Evolutionary conservation across 106 monocot species (phyloP), one percentile per base, ranked within the genome.

Genomic region (Dactylorhiza incarnata): DNA sequence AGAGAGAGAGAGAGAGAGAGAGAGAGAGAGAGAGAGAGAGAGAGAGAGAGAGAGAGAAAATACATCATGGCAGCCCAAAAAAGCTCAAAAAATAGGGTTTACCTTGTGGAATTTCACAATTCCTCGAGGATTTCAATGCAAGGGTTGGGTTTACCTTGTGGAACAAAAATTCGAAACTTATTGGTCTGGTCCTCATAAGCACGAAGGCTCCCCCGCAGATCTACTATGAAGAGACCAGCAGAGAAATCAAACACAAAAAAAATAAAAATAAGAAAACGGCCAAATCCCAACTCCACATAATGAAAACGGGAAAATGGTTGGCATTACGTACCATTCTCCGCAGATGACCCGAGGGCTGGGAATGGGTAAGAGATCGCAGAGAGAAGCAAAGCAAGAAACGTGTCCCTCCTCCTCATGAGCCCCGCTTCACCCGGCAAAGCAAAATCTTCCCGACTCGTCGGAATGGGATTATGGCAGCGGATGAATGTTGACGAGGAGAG

Each of bases 131-230:
- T 11, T 58, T 58, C 22, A 19, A 58, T 58, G 6, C 22, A 56
- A 56, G 0, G 10, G 66, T 66, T 11, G 4, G 26, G 66, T 23
- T 80, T 67, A 94, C 94, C 94, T 89, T 80, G 75, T 5, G 94
- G 94, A 65, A 94, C 74, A 23, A 68, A 75, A 68, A 94, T 94
- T 14, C 74, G 78, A 37, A 85, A 94, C 75, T 89, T 94, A 61
- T 91, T 86, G 29, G 47, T 78, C 83, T 91, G 86, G 66, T 94
- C 94, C 72, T 84, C 86, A 59, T 91, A 94, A 1, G 69, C 71
- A 7, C 76, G 72, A 71, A 91, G 85, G 24, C 69, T 78, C 73
- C 71, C 82, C 73, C 77, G 82, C 61, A 81, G 19, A 80, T 89
- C 92, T 92, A 81, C 59, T 25, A 23, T 46, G 22, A 63, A 79